These are phyloP conservation scores for Leishmania gerbilli DNA, from an alignment of 208 protist genomes.

Conservation along the genomic window DNA sequence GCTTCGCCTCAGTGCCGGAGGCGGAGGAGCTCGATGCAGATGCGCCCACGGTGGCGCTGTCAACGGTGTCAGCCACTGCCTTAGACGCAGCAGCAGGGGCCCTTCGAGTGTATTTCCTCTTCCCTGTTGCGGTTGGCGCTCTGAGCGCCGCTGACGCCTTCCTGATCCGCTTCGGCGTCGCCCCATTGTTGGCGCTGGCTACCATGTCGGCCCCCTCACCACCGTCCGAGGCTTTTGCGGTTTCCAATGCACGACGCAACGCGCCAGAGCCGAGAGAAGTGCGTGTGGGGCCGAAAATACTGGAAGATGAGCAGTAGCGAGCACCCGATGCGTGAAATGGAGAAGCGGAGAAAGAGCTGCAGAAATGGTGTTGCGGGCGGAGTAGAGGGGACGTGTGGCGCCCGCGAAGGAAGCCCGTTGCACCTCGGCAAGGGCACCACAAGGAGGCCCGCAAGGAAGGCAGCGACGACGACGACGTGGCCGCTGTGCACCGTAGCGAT, in stretches of 20 bases:
- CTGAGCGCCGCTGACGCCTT: not conserved
- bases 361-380: not conserved
- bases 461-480: not conserved
- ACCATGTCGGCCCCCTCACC: slow-evolving; percentile 1
- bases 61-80: not conserved
- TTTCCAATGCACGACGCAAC: not conserved
- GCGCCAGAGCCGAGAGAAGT: not conserved
- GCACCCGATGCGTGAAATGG: not conserved
- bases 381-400: not conserved
- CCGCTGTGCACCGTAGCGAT: not conserved
- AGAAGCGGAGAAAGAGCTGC: not conserved
- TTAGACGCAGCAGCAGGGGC: not conserved
- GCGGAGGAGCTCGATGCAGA: not conserved
- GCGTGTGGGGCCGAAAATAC: not conserved
- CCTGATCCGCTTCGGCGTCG: not conserved
- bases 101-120: slow-evolving; percentile 13
- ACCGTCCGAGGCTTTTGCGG: not conserved
- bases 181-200: not conserved
- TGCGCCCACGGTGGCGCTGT: not conserved
- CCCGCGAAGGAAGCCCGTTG: not conserved
- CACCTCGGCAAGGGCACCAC: not conserved
- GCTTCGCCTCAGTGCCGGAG: not conserved
- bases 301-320: slow-evolving; percentile 3
- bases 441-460: not conserved
- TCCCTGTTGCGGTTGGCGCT: not conserved